Evolutionary conservation across 2,329 filamentous ascomycete species (phyloP).

Genomic region (Paracorniculantispora psalliotae): DNA sequence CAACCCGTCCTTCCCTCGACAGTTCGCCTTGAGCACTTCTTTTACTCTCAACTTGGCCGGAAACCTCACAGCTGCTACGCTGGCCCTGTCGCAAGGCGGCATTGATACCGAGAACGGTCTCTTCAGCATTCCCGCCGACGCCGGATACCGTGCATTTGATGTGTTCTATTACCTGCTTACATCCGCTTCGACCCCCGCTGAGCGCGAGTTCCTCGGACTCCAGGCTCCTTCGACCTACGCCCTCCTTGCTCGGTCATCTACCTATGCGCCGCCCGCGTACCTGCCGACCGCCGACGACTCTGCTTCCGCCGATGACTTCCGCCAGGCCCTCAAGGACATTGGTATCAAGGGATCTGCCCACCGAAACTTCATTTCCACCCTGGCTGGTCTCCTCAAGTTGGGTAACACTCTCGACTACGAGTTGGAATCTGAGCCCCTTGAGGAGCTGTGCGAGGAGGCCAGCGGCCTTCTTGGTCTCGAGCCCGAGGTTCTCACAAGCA

Average conservation of each 20-base stretch:
- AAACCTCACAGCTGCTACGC: constrained; percentile 66
- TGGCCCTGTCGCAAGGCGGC: constrained; percentile 80
- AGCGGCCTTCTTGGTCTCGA: constrained; percentile 81
- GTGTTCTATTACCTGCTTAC: constrained; percentile 97
- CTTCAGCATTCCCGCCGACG: constrained; percentile 70
- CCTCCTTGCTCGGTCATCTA: constrained; percentile 75
- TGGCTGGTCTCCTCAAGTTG: constrained; percentile 84
- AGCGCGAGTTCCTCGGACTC: constrained; percentile 82
- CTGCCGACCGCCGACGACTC: constrained; percentile 89
- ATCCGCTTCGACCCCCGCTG: constrained; percentile 80
- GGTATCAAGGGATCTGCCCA: constrained; percentile 86
- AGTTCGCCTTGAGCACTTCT: constrained; percentile 74
- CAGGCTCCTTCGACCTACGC: constrained; percentile 72
- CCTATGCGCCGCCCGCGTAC: constrained; percentile 80
- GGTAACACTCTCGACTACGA: constrained; percentile 84
- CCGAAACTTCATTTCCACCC: constrained; percentile 75
- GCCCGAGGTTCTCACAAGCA: constrained; percentile 70
- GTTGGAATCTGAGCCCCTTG: constrained; percentile 77
- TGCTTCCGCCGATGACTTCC: constrained; percentile 89
- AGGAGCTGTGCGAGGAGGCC: constrained; percentile 86
- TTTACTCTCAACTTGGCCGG: constrained; percentile 79
- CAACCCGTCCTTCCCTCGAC: constrained; percentile 78
- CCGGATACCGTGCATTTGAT: constrained; percentile 88
- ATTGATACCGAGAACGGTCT: constrained; percentile 80
- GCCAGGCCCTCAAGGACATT: constrained; percentile 78